Percentiles rank a stretch among this genome's conserved stretches.
Conservation (phyloP, 257 asterid genomes). For the Ehretia macrophylla region DNA sequence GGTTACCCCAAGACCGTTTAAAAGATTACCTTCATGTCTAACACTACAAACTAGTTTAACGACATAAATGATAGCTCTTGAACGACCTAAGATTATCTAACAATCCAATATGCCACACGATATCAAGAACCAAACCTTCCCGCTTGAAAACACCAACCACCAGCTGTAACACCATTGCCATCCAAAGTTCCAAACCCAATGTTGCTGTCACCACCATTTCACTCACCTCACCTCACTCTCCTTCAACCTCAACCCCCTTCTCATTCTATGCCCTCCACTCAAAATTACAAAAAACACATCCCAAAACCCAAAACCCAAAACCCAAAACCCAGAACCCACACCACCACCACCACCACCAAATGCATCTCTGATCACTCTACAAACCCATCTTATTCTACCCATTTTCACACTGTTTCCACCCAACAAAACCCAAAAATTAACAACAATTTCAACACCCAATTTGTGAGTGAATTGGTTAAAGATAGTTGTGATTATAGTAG, state of each 20-base stretch:
- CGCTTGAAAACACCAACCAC: neutral
- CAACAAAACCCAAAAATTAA: conserved; percentile 9
- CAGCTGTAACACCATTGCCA: too few species aligned
- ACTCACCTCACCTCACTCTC: conserved; percentile 19
- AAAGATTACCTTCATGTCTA: too few species aligned
- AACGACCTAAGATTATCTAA: too few species aligned
- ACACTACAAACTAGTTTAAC: too few species aligned
- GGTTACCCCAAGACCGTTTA: too few species aligned
- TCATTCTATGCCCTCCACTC: conserved; percentile 8
- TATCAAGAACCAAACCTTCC: neutral
- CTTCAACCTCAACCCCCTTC: conserved; percentile 28
- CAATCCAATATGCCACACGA: too few species aligned
- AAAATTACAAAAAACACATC: conserved; percentile 10
- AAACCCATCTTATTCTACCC: conserved; percentile 10
- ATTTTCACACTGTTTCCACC: conserved; percentile 6
- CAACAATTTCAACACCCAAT: conserved; percentile 6
- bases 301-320: conserved; percentile 10
- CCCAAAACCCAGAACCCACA: conserved; percentile 11
- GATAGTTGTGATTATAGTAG: conserved; percentile 17
- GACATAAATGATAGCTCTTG: too few species aligned
- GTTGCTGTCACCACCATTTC: conserved; percentile 45
- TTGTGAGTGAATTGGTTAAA: conserved; percentile 1
- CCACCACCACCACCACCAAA: conserved; percentile 2
- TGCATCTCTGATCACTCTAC: conserved; percentile 12
- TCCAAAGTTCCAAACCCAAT: neutral